Percentiles rank a stretch among this genome's conserved stretches.
These are phyloP conservation scores for Phaeomoniella chlamydospora DNA, from an alignment of 2,329 filamentous ascomycete genomes.

Conservation along the genomic window DNA sequence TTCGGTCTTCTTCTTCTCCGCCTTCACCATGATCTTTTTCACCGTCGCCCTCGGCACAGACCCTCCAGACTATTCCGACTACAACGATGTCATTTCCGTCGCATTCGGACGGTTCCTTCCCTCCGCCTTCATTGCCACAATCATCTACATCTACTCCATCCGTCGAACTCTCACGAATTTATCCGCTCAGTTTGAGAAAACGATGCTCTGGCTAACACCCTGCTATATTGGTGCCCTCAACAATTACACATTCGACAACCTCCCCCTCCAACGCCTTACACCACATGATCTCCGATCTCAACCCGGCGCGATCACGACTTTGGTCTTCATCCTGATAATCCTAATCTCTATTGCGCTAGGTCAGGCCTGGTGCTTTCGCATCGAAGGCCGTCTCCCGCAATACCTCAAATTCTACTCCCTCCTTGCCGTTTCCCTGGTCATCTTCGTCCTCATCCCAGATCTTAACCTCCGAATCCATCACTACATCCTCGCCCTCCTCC, in stretches of 20 bases:
- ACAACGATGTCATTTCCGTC: conserved; percentile 38
- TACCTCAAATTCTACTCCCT: conserved; percentile 35
- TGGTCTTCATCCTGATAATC: conserved; percentile 36
- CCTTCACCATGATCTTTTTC: conserved; percentile 42
- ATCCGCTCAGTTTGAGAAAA: conserved; percentile 45
- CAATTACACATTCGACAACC: conserved; percentile 49
- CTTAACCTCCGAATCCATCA: conserved; percentile 50
- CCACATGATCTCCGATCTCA: conserved; percentile 46
- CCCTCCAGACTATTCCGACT: conserved; percentile 39
- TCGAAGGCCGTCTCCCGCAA: conserved; percentile 41
- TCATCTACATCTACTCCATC: conserved; percentile 41
- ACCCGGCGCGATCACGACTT: conserved; percentile 42
- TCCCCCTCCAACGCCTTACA: conserved; percentile 47
- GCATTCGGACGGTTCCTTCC: conserved; percentile 44
- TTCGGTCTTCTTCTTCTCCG: conserved; percentile 38
- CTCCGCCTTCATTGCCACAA: conserved; percentile 42
- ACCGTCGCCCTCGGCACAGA: conserved; percentile 47
- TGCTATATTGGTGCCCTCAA: conserved; percentile 48
- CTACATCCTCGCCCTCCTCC: conserved; percentile 44
- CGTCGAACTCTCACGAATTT: conserved; percentile 32
- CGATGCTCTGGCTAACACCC: conserved; percentile 43
- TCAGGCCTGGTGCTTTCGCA: conserved; percentile 41
- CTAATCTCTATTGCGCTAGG: conserved; percentile 38
- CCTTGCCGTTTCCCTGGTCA: conserved; percentile 25
- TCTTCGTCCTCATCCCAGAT: conserved; percentile 38